Percentiles rank a stretch among this genome's conserved stretches.
Conservation (phyloP, 805 yeast species). For the Saturnispora sekii region DNA sequence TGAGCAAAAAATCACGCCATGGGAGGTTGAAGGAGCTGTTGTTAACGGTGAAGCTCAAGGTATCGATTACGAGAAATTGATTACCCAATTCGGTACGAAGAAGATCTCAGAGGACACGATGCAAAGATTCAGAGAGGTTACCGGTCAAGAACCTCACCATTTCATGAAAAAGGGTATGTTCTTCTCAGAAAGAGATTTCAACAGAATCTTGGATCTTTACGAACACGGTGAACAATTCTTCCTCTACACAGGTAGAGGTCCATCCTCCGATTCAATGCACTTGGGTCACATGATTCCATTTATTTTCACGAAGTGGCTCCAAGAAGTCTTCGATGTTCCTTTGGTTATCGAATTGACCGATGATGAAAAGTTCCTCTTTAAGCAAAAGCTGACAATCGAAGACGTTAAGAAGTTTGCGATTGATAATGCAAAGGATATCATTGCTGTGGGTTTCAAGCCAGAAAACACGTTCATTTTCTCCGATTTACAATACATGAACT, state of each 20-base stretch:
- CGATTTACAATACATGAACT: slow-evolving; percentile 87
- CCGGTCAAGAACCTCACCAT: slow-evolving; percentile 89
- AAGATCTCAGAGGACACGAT: slow-evolving; percentile 61
- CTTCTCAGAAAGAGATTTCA: slow-evolving; percentile 82
- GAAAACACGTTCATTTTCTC: slow-evolving; percentile 93
- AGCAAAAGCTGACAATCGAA: slow-evolving; percentile 77
- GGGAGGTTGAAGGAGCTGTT: slow-evolving; percentile 99
- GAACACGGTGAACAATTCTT: slow-evolving; percentile 95
- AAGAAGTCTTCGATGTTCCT: slow-evolving; percentile 95
- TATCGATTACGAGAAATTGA: slow-evolving; percentile 85
- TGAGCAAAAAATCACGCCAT: slow-evolving; percentile 75
- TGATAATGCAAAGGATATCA: slow-evolving; percentile 86
- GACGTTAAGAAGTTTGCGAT: slow-evolving; percentile 74
- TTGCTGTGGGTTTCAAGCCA: slow-evolving; percentile 89
- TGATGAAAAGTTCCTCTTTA: slow-evolving; percentile 94
- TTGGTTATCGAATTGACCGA: slow-evolving; percentile 90
- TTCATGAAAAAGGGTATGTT: slow-evolving; percentile 85
- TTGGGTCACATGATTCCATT: slow-evolving; percentile 97
- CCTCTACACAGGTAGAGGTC: slow-evolving; percentile 95
- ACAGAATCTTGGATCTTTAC: slow-evolving; percentile 70
- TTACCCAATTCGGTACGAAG: slow-evolving; percentile 79
- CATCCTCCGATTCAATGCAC: slow-evolving; percentile 89
- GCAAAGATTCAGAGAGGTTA: slow-evolving; percentile 63
- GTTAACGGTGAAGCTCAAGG: slow-evolving; percentile 88
- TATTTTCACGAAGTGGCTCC: slow-evolving; percentile 93